phyloP scores from a whole-genome alignment of 352 stramenopile genomes.

The Lagenidium sp. region DNA sequence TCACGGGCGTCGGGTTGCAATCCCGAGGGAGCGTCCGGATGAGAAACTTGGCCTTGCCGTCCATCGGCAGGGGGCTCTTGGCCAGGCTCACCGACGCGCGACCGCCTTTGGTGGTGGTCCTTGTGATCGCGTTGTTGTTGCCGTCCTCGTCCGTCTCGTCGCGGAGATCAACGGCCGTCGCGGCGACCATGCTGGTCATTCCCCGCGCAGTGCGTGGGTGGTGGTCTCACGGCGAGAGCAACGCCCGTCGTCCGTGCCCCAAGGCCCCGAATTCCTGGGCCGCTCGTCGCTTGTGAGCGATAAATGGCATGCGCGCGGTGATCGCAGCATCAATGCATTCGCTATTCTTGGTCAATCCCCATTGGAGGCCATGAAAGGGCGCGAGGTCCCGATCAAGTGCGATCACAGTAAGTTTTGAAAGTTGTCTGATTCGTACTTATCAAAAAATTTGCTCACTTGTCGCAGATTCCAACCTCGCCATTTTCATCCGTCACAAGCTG shows the following conservation, averaged over 20 bases:
- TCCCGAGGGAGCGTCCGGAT: slow-evolving; percentile 63
- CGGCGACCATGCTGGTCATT: slow-evolving; percentile 30
- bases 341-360: neutral
- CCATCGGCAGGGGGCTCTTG: neutral
- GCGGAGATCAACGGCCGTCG: slow-evolving; percentile 26
- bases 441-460: no score
- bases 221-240: neutral
- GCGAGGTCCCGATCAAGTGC: neutral
- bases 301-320: no score
- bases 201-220: neutral
- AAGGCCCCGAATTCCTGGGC: neutral
- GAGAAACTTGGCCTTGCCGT: slow-evolving; percentile 46
- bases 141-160: slow-evolving; percentile 39
- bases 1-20: slow-evolving; percentile 59
- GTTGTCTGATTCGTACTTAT: no score
- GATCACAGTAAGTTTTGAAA: no score
- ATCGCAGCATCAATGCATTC: no score
- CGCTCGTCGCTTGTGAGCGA: neutral
- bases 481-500: no score
- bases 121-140: slow-evolving; percentile 1
- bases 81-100: neutral
- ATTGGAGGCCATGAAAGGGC: neutral
- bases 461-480: no score
- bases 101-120: neutral
- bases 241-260: neutral